Evolutionary conservation across 1,284 basidiomycete genomes (phyloP).

Genomic region (Phaffia rhodozyma): DNA sequence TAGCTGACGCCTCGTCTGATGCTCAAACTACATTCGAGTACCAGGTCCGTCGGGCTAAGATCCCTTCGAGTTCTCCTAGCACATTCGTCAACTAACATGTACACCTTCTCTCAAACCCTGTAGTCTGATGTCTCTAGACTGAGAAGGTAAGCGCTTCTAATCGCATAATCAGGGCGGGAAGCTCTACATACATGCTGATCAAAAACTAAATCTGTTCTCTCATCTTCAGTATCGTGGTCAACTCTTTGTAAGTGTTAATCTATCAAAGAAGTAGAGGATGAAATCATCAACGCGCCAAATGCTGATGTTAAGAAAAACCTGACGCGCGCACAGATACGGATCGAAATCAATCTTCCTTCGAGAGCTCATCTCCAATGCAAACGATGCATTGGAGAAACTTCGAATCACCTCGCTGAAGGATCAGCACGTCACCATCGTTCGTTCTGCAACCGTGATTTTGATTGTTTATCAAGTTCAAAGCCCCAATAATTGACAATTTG

Average conservation of each 20-base stretch:
- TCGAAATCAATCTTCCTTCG: conserved; percentile 81
- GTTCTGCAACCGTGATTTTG: conserved; percentile 42
- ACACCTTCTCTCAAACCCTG: neutral
- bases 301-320: neutral
- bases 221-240: conserved; percentile 12
- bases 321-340: conserved; percentile 24
- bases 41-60: neutral
- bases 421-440: conserved; percentile 33
- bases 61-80: neutral
- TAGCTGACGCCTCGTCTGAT: neutral
- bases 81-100: neutral
- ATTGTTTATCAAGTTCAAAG: conserved; percentile 41
- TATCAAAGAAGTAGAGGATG: neutral
- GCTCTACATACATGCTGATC: too few relatives aligned
- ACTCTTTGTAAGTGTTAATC: neutral
- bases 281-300: neutral
- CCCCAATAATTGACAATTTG: conserved; percentile 43
- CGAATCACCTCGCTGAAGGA: conserved; percentile 73
- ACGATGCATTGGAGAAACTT: conserved; percentile 88
- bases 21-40: conserved; percentile 4
- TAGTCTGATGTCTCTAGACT: conserved; percentile 17
- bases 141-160: neutral
- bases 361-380: conserved; percentile 85
- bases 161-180: too few relatives aligned
- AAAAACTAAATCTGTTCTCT: too few relatives aligned